Evolutionary conservation across 2,329 filamentous ascomycete genomes (phyloP).

Genomic region (Penicillium sp.): DNA sequence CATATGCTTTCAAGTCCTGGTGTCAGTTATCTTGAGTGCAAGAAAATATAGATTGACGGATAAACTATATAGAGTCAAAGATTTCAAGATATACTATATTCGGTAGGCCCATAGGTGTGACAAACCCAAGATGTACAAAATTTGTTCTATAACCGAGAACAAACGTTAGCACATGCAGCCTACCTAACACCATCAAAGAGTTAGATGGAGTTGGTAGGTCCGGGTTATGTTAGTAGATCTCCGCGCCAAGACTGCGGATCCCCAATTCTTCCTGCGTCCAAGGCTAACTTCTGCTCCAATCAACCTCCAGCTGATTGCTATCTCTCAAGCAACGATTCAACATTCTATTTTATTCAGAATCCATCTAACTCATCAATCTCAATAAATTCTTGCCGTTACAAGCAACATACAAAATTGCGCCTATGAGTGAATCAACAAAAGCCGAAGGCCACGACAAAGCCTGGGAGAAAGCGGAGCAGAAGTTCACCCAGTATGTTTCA

Average conservation of each 20-base stretch:
- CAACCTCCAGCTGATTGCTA: conserved; percentile 22
- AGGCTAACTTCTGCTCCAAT: conserved; percentile 20
- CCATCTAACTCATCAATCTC: neutral
- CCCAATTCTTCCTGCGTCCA: conserved; percentile 22
- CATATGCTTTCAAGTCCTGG: no score
- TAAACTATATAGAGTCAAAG: neutral
- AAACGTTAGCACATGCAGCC: no score
- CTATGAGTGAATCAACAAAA: conserved; percentile 22
- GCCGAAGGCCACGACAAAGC: conserved; percentile 46
- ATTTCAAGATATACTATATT: neutral
- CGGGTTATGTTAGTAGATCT: conserved; percentile 47
- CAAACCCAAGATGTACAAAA: neutral
- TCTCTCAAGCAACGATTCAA: neutral
- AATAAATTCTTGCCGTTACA: neutral
- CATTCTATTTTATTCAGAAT: neutral
- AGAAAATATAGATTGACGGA: no score
- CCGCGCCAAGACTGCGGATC: conserved; percentile 29
- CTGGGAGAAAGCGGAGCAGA: conserved; percentile 57
- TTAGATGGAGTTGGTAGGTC: conserved; percentile 28
- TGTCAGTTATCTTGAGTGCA: no score
- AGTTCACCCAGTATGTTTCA: conserved; percentile 61
- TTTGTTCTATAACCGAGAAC: neutral
- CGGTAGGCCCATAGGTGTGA: neutral
- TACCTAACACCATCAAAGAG: no score
- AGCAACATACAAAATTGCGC: conserved; percentile 3